Conservation (phyloP, 352 stramenopile species). For the Pythium brachiatum region DNA sequence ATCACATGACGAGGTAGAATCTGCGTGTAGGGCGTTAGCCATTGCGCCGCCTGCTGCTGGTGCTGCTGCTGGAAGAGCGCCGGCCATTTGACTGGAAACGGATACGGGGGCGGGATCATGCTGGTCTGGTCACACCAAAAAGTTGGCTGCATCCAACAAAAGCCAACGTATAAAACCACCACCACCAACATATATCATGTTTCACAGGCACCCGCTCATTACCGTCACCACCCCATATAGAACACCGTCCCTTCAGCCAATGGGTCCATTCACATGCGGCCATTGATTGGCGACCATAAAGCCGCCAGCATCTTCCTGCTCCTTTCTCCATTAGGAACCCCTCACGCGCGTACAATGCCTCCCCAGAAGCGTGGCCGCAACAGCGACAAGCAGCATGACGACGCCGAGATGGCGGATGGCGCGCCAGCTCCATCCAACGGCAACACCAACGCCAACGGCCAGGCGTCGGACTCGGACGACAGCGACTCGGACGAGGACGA, state of each 20-base stretch:
- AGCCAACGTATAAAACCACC: neutral
- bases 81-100: constrained; percentile 70
- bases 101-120: constrained; percentile 74
- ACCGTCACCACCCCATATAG: constrained; percentile 1
- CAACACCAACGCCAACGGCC: neutral
- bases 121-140: neutral
- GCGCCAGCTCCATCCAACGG: neutral
- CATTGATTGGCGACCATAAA: constrained; percentile 12
- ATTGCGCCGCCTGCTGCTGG: constrained; percentile 17
- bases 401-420: constrained; percentile 26
- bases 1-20: neutral
- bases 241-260: neutral
- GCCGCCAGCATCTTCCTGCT: too few species aligned
- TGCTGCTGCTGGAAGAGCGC: constrained; percentile 37
- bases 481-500: constrained; percentile 49
- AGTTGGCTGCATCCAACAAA: too few species aligned
- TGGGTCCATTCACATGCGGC: constrained; percentile 5
- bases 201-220: constrained; percentile 4
- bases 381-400: constrained; percentile 28
- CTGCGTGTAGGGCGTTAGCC: constrained; percentile 47
- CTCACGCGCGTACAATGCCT: constrained; percentile 20
- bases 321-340: too few species aligned
- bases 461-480: constrained; percentile 11
- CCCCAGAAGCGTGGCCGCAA: constrained; percentile 36
- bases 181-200: constrained; percentile 3